phyloP scores from a whole-genome alignment of 441 rosid species.

The Lepidium campestre region DNA sequence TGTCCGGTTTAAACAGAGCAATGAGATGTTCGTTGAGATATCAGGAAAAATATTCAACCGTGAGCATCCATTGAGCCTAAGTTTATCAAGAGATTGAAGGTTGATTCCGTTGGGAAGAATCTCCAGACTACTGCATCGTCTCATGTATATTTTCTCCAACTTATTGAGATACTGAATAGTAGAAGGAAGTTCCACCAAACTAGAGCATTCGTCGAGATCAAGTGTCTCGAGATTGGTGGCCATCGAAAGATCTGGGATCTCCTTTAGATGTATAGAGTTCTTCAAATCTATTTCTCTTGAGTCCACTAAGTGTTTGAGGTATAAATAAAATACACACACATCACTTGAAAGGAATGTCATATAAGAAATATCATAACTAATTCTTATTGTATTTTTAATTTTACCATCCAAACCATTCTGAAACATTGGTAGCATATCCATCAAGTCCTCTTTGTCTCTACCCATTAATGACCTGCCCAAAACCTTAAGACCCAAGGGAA shows the following conservation, averaged over 20 bases:
- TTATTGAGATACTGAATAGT: background rate
- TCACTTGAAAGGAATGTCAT: too few relatives aligned
- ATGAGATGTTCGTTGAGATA: background rate
- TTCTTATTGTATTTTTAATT: background rate
- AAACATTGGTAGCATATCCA: background rate
- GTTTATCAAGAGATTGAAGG: fast-evolving
- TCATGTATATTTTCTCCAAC: background rate
- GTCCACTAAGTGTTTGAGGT: background rate
- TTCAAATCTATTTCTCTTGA: background rate
- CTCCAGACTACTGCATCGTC: background rate
- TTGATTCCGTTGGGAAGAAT: background rate
- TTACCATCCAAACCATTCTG: background rate
- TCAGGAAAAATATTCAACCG: background rate
- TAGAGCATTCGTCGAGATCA: background rate
- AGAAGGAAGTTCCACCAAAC: constrained; percentile 11
- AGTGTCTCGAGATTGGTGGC: constrained; percentile 10
- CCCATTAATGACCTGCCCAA: constrained; percentile 3
- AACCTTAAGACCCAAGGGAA: constrained; percentile 26
- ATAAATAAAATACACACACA: background rate
- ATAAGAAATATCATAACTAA: background rate
- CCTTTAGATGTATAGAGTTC: background rate
- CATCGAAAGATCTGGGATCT: constrained; percentile 14
- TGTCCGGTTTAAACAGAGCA: fast-evolving
- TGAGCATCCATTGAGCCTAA: background rate
- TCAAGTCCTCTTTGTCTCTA: background rate